phyloP scores from a whole-genome alignment of 495 filamentous ascomycete species.

The Aspergillus carlsbadensis region DNA sequence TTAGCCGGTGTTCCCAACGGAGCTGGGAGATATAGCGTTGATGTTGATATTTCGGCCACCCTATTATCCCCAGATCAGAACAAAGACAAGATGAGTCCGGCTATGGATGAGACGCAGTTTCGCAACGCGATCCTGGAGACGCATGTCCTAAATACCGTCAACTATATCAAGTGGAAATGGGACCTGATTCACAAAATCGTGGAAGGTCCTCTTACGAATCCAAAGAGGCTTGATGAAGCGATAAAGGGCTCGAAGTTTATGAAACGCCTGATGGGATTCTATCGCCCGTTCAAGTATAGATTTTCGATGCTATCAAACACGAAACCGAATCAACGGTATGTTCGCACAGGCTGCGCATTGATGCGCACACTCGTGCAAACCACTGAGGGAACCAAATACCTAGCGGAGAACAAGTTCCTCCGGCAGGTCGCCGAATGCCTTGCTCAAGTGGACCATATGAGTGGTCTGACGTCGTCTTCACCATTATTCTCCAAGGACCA shows the following conservation, averaged over 20 bases:
- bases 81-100: slow-evolving; percentile 67
- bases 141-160: slow-evolving; percentile 77
- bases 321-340: slow-evolving; percentile 90
- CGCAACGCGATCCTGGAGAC: slow-evolving; percentile 84
- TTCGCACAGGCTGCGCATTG: slow-evolving; percentile 81
- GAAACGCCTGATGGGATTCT: slow-evolving; percentile 91
- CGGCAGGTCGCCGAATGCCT: slow-evolving; percentile 93
- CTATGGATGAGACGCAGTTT: slow-evolving; percentile 87
- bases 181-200: slow-evolving; percentile 85
- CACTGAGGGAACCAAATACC: slow-evolving; percentile 76
- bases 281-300: slow-evolving; percentile 93
- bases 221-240: slow-evolving; percentile 89
- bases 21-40: slow-evolving; percentile 42
- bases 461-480: slow-evolving; percentile 81
- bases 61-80: slow-evolving; percentile 56
- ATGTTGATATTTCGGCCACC: slow-evolving; percentile 45
- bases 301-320: slow-evolving; percentile 85
- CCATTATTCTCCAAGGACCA: slow-evolving; percentile 85
- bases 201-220: slow-evolving; percentile 88
- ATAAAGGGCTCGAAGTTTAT: slow-evolving; percentile 94
- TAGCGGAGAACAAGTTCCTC: slow-evolving; percentile 88
- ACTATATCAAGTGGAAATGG: slow-evolving; percentile 96
- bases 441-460: slow-evolving; percentile 88
- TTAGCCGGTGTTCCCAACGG: slow-evolving; percentile 37
- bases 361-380: slow-evolving; percentile 83